Conservation (phyloP, 202 grass and related monocot genomes). For the Carex arenaria region DNA sequence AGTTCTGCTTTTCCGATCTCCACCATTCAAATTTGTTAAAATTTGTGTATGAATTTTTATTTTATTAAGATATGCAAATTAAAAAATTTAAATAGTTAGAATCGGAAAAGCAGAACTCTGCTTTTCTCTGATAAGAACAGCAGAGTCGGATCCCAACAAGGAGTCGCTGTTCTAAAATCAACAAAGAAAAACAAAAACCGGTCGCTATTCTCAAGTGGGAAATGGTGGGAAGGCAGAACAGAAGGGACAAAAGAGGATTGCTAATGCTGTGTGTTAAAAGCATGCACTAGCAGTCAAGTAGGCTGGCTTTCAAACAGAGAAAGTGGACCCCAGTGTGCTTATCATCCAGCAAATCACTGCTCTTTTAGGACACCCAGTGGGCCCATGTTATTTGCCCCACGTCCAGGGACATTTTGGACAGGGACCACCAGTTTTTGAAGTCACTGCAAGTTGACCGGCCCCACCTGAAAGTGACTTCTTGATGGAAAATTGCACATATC, state of each 20-base stretch:
- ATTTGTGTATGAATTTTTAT: no score
- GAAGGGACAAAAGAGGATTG: constrained; percentile 18
- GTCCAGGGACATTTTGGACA: neutral
- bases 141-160: no score
- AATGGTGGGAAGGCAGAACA: neutral
- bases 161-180: neutral
- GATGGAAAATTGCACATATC: neutral
- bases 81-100: no score
- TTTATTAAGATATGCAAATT: no score
- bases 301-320: neutral
- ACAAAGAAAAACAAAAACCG: neutral
- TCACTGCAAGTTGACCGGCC: neutral
- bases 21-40: no score
- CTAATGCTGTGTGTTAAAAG: neutral
- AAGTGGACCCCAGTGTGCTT: neutral
- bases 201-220: constrained; percentile 8
- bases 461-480: constrained; percentile 10
- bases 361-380: constrained; percentile 1
- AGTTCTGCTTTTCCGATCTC: no score
- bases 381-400: neutral
- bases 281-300: constrained; percentile 11
- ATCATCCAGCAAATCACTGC: constrained; percentile 18
- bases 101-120: no score
- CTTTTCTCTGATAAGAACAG: no score
- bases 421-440: neutral